These are phyloP conservation scores for Haplographium delicatum DNA, from an alignment of 495 filamentous ascomycete genomes.

Conservation along the genomic window DNA sequence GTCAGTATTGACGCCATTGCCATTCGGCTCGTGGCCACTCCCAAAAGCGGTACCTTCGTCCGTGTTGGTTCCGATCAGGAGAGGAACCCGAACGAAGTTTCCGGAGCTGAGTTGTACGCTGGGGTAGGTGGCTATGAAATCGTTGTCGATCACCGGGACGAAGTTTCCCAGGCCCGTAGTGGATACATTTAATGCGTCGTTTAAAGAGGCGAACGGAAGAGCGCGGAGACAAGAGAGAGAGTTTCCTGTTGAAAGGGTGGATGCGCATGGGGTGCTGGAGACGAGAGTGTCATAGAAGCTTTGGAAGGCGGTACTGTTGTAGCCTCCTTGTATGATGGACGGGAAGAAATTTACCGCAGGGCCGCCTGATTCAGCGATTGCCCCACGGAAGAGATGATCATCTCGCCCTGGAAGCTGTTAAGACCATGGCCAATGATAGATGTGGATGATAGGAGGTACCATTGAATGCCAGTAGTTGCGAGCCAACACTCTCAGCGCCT, in stretches of 20 bases:
- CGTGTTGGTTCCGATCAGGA: slow-evolving; percentile 54
- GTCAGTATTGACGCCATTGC: slow-evolving; percentile 38
- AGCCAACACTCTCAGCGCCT: slow-evolving; percentile 48
- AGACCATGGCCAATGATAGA: too few relatives aligned
- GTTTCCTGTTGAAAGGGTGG: slow-evolving; percentile 32
- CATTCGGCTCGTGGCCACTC: slow-evolving; percentile 16
- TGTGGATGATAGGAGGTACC: slow-evolving; percentile 42
- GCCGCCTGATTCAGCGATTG: slow-evolving; percentile 43
- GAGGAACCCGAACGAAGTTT: slow-evolving; percentile 43
- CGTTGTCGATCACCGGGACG: slow-evolving; percentile 38
- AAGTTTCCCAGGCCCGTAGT: slow-evolving; percentile 23
- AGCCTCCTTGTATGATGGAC: background rate
- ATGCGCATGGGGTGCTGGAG: slow-evolving; percentile 33
- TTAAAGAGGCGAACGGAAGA: slow-evolving; percentile 31
- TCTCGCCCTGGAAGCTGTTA: slow-evolving; percentile 11
- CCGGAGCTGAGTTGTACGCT: slow-evolving; percentile 33
- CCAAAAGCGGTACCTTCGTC: slow-evolving; percentile 55
- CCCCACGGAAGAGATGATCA: slow-evolving; percentile 25
- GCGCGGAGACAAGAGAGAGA: slow-evolving; percentile 32
- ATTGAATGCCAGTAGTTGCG: slow-evolving; percentile 47
- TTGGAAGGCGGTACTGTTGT: slow-evolving; percentile 32
- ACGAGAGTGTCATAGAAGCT: slow-evolving; percentile 40
- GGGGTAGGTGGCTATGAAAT: slow-evolving; percentile 33
- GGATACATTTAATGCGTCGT: slow-evolving; percentile 46
- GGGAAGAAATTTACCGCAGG: slow-evolving; percentile 31